These are phyloP conservation scores for Hagleromyces aurorensis DNA, from an alignment of 805 yeast genomes.

Conservation along the genomic window DNA sequence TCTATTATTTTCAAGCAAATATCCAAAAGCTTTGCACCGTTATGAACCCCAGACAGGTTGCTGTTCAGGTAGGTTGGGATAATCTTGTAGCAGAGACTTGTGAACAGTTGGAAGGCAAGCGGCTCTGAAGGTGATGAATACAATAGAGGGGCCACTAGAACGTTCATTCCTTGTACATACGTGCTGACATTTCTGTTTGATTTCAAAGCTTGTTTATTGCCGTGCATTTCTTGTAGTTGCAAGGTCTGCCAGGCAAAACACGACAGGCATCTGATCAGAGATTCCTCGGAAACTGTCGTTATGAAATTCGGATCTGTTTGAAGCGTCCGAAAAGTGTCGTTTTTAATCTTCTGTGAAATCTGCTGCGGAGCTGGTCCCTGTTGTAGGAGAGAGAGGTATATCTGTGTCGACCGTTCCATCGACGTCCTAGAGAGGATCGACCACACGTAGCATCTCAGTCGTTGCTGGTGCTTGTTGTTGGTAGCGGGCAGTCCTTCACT, in stretches of 20 bases:
- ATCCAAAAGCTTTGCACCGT: slow-evolving; percentile 68
- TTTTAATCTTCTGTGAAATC: slow-evolving; percentile 52
- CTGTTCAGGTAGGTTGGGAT: slow-evolving; percentile 77
- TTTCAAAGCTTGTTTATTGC: slow-evolving; percentile 3
- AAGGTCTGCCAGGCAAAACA: slow-evolving; percentile 52
- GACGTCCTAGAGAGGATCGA: slow-evolving; percentile 61
- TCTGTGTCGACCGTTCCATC: slow-evolving; percentile 43
- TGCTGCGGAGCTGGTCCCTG: slow-evolving; percentile 53
- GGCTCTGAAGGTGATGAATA: slow-evolving; percentile 75
- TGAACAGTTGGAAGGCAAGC: slow-evolving; percentile 70
- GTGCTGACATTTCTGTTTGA: slow-evolving; percentile 26
- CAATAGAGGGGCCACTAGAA: slow-evolving; percentile 74
- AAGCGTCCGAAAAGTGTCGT: slow-evolving; percentile 81
- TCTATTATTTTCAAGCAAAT: slow-evolving; percentile 63
- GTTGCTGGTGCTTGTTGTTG: slow-evolving; percentile 11
- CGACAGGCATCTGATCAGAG: slow-evolving; percentile 60
- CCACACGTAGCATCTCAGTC: slow-evolving; percentile 65
- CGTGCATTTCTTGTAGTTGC: slow-evolving; percentile 9
- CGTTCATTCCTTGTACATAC: slow-evolving; percentile 92
- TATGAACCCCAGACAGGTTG: slow-evolving; percentile 71
- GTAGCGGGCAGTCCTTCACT: slow-evolving; percentile 20
- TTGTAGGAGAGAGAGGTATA: slow-evolving; percentile 46
- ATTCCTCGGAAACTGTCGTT: slow-evolving; percentile 56
- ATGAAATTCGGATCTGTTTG: slow-evolving; percentile 65
- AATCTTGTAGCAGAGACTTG: slow-evolving; percentile 48